phyloP scores from a whole-genome alignment of 305 asterid genomes.

The Rubia tinctorum region DNA sequence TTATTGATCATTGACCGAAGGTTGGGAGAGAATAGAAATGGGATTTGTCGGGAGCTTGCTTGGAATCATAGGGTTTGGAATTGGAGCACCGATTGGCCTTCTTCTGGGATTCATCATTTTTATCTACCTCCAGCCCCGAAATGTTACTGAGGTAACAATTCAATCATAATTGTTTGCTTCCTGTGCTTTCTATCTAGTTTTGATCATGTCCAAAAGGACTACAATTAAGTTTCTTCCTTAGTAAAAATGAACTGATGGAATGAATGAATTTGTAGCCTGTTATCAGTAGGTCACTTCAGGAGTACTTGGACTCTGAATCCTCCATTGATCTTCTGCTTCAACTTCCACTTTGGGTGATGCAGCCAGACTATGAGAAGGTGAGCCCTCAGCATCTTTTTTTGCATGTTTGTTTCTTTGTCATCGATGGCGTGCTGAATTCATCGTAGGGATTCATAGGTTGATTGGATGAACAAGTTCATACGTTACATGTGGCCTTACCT shows the following conservation, averaged over 20 bases:
- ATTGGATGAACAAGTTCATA: slow-evolving; percentile 71
- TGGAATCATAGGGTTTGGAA: slow-evolving; percentile 47
- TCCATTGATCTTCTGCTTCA: slow-evolving; percentile 41
- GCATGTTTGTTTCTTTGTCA: neutral
- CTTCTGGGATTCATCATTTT: slow-evolving; percentile 60
- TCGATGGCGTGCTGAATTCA: slow-evolving; percentile 3
- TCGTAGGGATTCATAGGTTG: slow-evolving; percentile 43
- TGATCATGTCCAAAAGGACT: neutral
- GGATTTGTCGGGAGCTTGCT: slow-evolving; percentile 36
- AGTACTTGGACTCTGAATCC: slow-evolving; percentile 22
- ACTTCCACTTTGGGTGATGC: slow-evolving; percentile 89
- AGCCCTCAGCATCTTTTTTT: slow-evolving; percentile 8
- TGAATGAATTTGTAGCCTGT: slow-evolving; percentile 38
- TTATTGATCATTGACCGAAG: neutral
- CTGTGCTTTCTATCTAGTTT: neutral
- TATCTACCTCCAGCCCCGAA: slow-evolving; percentile 38
- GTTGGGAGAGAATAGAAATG: slow-evolving; percentile 28
- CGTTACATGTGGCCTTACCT: slow-evolving; percentile 62
- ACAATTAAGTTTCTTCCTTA: neutral
- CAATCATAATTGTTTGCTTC: neutral
- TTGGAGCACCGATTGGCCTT: slow-evolving; percentile 62
- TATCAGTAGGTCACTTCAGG: slow-evolving; percentile 27
- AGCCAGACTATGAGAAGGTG: slow-evolving; percentile 80
- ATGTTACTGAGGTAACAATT: slow-evolving; percentile 40
- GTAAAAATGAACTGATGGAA: neutral